These are phyloP conservation scores for Aureoboletus auriporus DNA, from an alignment of 768 basidiomycete genomes.

Conservation along the genomic window DNA sequence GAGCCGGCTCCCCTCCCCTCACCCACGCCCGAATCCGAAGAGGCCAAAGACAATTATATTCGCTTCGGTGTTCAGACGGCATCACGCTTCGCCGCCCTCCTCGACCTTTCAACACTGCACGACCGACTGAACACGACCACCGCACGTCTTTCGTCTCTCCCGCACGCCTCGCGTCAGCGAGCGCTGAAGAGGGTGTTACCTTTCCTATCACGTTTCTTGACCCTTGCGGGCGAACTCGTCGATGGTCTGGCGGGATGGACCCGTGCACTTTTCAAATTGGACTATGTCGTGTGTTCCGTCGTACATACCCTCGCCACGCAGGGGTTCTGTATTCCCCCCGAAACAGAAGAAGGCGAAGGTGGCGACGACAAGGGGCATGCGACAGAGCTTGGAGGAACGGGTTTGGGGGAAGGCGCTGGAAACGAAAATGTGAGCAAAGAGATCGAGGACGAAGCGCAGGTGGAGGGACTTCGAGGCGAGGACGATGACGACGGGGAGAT, in stretches of 20 bases:
- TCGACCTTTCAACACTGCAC: slow-evolving; percentile 44
- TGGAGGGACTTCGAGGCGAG: slow-evolving; percentile 85
- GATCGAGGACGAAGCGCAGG: slow-evolving; percentile 94
- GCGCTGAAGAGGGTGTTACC: slow-evolving; percentile 55
- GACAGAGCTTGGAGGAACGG: slow-evolving; percentile 67
- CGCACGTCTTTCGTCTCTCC: slow-evolving; percentile 32
- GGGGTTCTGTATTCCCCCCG: slow-evolving; percentile 91
- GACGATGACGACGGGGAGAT: slow-evolving; percentile 33
- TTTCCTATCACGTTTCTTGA: slow-evolving; percentile 65
- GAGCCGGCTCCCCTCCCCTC: slow-evolving; percentile 8
- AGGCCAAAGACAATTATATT: slow-evolving; percentile 46
- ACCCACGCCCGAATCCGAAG: slow-evolving; percentile 23
- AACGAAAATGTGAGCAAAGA: slow-evolving; percentile 88
- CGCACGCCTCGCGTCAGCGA: slow-evolving; percentile 30
- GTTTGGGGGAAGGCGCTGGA: slow-evolving; percentile 86
- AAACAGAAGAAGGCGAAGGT: slow-evolving; percentile 53
- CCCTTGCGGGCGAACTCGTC: slow-evolving; percentile 58
- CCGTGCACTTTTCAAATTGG: slow-evolving; percentile 79
- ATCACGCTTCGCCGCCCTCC: slow-evolving; percentile 42
- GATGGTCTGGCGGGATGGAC: slow-evolving; percentile 57
- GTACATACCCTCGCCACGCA: slow-evolving; percentile 71
- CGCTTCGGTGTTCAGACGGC: slow-evolving; percentile 42
- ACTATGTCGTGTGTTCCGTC: slow-evolving; percentile 70
- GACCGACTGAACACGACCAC: slow-evolving; percentile 40
- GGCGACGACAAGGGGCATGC: slow-evolving; percentile 39